Percentiles rank a stretch among this genome's conserved stretches.
These are phyloP conservation scores for Sporobolomyces roseus DNA, from an alignment of 768 basidiomycete species.

Conservation along the genomic window DNA sequence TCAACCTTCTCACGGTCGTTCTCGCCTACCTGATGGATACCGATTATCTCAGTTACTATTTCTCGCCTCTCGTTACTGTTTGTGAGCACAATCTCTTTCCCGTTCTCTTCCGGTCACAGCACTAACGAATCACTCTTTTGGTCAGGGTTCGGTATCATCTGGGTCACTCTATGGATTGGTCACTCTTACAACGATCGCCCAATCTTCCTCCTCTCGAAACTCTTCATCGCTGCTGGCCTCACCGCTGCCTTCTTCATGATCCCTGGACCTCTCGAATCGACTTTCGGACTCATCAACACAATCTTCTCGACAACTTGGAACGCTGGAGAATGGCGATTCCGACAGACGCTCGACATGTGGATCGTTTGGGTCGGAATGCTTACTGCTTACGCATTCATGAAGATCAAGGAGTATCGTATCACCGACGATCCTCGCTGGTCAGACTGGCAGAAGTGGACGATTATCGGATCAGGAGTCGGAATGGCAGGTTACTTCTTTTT, in stretches of 20 bases:
- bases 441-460: constrained; percentile 54
- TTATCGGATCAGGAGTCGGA: constrained; percentile 56
- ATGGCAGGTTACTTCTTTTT: constrained; percentile 78
- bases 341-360: constrained; percentile 81
- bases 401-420: constrained; percentile 67
- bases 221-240: constrained; percentile 61
- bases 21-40: constrained; percentile 89
- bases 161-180: constrained; percentile 69
- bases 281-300: constrained; percentile 64
- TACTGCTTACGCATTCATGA: constrained; percentile 66
- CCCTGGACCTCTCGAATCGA: constrained; percentile 59
- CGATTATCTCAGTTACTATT: constrained; percentile 85
- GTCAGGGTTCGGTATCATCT: constrained; percentile 73
- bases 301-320: constrained; percentile 77
- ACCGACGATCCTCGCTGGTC: constrained; percentile 68
- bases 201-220: constrained; percentile 66
- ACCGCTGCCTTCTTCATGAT: constrained; percentile 66
- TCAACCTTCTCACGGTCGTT: constrained; percentile 76
- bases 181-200: constrained; percentile 68
- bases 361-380: constrained; percentile 86
- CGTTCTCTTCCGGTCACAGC: too few relatives aligned
- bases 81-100: constrained; percentile 47
- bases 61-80: constrained; percentile 81
- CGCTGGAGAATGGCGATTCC: constrained; percentile 80
- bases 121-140: background rate